Conservation (phyloP, 1,284 basidiomycete species). For the Sanguinoderma infundibulare region DNA sequence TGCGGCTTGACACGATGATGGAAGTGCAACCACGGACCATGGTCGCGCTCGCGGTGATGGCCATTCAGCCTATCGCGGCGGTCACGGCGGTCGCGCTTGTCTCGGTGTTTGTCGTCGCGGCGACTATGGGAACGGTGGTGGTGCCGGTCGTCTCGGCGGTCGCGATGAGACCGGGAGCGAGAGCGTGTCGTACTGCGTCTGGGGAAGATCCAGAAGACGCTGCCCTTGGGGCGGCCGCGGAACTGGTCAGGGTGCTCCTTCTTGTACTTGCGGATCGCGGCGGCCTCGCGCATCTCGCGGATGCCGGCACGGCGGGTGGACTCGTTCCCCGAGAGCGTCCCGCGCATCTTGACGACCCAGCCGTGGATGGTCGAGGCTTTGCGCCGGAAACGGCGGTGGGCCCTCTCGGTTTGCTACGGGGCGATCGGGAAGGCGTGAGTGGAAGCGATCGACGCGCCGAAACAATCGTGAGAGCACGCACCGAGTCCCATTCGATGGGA, state of each 20-base stretch:
- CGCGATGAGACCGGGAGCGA: constrained; percentile 4
- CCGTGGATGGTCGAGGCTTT: constrained; percentile 73
- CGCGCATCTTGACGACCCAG: constrained; percentile 80
- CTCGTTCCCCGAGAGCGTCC: constrained; percentile 71
- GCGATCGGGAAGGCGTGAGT: constrained; percentile 24
- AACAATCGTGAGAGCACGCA: constrained; percentile 19
- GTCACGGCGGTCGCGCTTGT: constrained; percentile 9
- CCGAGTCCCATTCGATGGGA: constrained; percentile 49
- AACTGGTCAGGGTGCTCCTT: constrained; percentile 23
- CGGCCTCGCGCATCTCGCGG: constrained; percentile 41
- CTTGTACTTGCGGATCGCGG: constrained; percentile 30
- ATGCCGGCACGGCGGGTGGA: constrained; percentile 54
- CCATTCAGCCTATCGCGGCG: constrained; percentile 9
- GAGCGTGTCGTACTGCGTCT: constrained; percentile 3
- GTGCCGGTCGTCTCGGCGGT: constrained; percentile 7
- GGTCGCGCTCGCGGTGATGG: constrained; percentile 20
- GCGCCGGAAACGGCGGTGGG: constrained; percentile 39
- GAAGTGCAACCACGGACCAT: constrained; percentile 29
- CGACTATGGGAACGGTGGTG: constrained; percentile 2
- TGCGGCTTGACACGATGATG: constrained; percentile 31
- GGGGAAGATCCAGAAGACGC: constrained; percentile 24
- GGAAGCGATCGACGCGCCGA: background rate
- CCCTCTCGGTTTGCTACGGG: constrained; percentile 46
- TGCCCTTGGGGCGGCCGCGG: constrained; percentile 17
- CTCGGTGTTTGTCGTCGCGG: constrained; percentile 14